phyloP scores from a whole-genome alignment of 495 filamentous ascomycete genomes.

The Cetradonia linearis region DNA sequence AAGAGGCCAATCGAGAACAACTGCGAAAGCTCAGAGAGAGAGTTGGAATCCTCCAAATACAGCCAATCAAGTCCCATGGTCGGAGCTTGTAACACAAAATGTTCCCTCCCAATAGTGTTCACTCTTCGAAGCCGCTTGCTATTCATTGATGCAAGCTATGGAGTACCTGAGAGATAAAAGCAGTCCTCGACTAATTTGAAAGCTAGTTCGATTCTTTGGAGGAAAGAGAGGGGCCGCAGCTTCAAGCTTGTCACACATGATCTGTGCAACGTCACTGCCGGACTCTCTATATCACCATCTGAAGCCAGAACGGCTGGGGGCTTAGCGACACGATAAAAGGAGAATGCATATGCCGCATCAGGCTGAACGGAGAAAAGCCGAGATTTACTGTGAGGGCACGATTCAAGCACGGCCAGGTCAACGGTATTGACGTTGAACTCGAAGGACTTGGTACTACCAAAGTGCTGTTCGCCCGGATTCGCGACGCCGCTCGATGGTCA shows the following conservation, averaged over 20 bases:
- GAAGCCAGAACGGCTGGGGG: conserved; percentile 1
- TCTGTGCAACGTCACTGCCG: conserved; percentile 3
- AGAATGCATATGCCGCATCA: not conserved
- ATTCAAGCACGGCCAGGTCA: conserved; percentile 4
- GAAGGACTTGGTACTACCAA: not conserved
- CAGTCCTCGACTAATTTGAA: conserved; percentile 19
- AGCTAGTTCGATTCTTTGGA: conserved; percentile 13
- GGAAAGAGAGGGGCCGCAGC: not conserved
- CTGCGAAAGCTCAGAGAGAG: conserved; percentile 18
- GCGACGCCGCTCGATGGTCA: conserved; percentile 11
- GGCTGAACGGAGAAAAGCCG: conserved; percentile 2
- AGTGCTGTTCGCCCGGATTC: conserved; percentile 5
- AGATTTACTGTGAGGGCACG: not conserved
- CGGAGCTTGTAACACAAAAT: conserved; percentile 12
- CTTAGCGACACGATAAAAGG: conserved; percentile 10
- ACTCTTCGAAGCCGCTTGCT: conserved; percentile 10
- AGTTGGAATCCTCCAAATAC: conserved; percentile 13
- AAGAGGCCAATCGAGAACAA: conserved; percentile 16
- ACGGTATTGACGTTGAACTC: conserved; percentile 4
- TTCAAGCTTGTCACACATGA: not conserved
- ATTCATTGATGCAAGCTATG: conserved; percentile 18
- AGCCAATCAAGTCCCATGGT: conserved; percentile 16
- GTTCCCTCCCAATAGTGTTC: not conserved
- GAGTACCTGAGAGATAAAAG: conserved; percentile 18
- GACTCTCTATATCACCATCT: conserved; percentile 9